Evolutionary conservation across 371 early-diverging fungal species (phyloP).

Genomic region (Funneliformis caledonium): DNA sequence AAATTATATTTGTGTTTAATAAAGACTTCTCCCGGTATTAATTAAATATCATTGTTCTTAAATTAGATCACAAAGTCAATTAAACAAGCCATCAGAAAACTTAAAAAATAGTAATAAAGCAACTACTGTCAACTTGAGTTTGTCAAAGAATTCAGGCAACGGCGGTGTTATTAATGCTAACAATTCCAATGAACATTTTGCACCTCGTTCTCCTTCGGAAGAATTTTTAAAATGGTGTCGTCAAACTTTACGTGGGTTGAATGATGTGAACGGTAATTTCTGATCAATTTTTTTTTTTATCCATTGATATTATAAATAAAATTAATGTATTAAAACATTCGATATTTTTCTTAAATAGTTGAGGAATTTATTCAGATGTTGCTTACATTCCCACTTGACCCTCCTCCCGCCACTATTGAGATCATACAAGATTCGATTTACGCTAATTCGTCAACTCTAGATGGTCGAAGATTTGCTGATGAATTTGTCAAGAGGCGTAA

Average conservation of each 20-base stretch:
- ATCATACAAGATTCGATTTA: constrained; percentile 84
- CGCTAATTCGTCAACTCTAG: constrained; percentile 73
- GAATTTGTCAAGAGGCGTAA: constrained; percentile 82
- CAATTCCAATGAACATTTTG: constrained; percentile 36
- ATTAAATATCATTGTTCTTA: no score
- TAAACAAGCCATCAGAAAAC: neutral
- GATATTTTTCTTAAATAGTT: constrained; percentile 38
- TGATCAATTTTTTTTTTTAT: neutral
- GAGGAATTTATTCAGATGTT: constrained; percentile 82
- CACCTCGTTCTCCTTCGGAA: constrained; percentile 62
- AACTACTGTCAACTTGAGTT: neutral
- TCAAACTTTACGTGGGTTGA: constrained; percentile 67
- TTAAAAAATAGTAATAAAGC: neutral
- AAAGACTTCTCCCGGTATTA: no score
- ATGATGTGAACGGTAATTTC: constrained; percentile 64
- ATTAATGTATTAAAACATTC: neutral
- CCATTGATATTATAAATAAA: neutral
- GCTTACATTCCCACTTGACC: constrained; percentile 76
- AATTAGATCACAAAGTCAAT: constrained; percentile 16
- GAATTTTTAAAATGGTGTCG: constrained; percentile 82
- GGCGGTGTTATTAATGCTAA: constrained; percentile 27
- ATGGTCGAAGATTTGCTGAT: constrained; percentile 79
- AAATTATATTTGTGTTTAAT: no score
- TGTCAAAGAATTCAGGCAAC: constrained; percentile 22
- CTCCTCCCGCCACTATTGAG: constrained; percentile 66